These are phyloP conservation scores for Verticillium zaregamsianum DNA, from an alignment of 2,329 filamentous ascomycete species.

Conservation along the genomic window DNA sequence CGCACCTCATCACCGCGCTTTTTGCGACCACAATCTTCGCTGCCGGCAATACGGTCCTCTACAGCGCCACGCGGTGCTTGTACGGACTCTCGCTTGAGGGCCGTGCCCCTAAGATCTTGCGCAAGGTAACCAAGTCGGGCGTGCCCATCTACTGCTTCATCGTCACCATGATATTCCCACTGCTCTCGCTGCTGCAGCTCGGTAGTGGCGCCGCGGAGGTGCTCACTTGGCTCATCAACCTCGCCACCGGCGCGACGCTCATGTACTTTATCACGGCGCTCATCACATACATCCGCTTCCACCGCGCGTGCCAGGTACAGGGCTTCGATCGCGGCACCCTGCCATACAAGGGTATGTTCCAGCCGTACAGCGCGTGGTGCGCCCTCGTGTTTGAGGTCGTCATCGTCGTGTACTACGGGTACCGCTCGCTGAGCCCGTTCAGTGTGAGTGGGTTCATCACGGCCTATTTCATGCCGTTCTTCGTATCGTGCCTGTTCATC, in stretches of 20 bases:
- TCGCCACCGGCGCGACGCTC: constrained; percentile 45
- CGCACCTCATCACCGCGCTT: constrained; percentile 61
- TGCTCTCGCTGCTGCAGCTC: constrained; percentile 12
- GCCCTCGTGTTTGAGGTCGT: constrained; percentile 57
- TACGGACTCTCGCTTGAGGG: constrained; percentile 50
- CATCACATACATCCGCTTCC: constrained; percentile 62
- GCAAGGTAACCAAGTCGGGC: constrained; percentile 30
- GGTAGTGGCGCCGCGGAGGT: constrained; percentile 54
- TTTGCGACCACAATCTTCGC: constrained; percentile 56
- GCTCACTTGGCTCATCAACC: constrained; percentile 64
- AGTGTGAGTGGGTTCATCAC: constrained; percentile 57
- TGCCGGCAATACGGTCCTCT: constrained; percentile 56
- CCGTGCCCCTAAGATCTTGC: constrained; percentile 38
- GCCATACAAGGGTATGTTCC: constrained; percentile 64
- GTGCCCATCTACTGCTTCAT: constrained; percentile 14
- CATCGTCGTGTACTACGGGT: constrained; percentile 57
- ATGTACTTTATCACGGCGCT: constrained; percentile 13
- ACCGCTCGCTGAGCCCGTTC: constrained; percentile 60
- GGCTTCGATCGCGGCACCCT: constrained; percentile 52
- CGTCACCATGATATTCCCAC: constrained; percentile 6
- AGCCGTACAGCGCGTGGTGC: constrained; percentile 56
- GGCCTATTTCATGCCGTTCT: constrained; percentile 58
- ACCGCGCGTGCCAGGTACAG: constrained; percentile 50
- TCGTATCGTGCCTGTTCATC: constrained; percentile 53
- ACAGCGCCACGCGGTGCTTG: constrained; percentile 52